Conservation (phyloP, 768 basidiomycete genomes). For the Tylopilus sp. region DNA sequence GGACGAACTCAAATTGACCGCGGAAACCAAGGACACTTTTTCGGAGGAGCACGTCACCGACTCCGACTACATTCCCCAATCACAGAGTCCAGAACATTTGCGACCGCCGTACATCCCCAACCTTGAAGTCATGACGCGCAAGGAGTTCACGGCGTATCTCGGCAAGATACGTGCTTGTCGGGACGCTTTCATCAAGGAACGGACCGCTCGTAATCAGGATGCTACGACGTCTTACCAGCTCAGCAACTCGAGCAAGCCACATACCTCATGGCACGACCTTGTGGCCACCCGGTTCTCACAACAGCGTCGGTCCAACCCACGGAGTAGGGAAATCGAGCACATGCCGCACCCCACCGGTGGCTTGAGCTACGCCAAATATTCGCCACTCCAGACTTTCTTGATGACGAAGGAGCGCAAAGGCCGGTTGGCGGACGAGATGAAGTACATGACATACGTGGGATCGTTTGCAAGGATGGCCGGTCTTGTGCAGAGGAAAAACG, state of each 20-base stretch:
- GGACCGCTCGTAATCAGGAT: conserved; percentile 18
- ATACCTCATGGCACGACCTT: conserved; percentile 26
- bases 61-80: conserved; percentile 24
- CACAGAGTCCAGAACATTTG: conserved; percentile 15
- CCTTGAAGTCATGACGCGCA: conserved; percentile 55
- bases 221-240: conserved; percentile 28
- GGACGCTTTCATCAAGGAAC: conserved; percentile 50
- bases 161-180: conserved; percentile 54
- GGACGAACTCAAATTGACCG: conserved; percentile 48
- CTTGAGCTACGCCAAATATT: conserved; percentile 54
- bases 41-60: conserved; percentile 22
- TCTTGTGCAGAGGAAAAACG: conserved; percentile 16
- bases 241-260: conserved; percentile 16
- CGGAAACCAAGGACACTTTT: conserved; percentile 7
- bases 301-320: conserved; percentile 22
- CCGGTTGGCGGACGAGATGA: conserved; percentile 44
- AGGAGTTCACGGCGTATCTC: conserved; percentile 58
- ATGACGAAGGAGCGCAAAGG: conserved; percentile 55
- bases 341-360: conserved; percentile 64
- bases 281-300: conserved; percentile 19
- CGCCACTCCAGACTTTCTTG: conserved; percentile 52
- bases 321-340: conserved; percentile 47
- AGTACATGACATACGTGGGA: conserved; percentile 19
- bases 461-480: conserved; percentile 32
- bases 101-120: conserved; percentile 43